These are phyloP conservation scores for Cytospora leucostoma DNA, from an alignment of 2,329 filamentous ascomycete species.

Conservation along the genomic window DNA sequence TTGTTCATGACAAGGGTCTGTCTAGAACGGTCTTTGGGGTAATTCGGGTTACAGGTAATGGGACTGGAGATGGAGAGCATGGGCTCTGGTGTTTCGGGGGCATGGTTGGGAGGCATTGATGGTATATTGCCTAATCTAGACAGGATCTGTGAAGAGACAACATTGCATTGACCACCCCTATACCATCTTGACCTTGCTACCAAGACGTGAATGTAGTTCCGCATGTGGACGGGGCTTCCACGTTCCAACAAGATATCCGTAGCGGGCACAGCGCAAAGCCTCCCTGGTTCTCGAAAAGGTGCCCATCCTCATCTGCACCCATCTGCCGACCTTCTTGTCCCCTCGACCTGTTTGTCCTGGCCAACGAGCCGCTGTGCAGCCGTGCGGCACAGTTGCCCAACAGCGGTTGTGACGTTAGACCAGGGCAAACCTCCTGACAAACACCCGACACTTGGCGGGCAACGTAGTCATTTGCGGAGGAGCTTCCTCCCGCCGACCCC, in stretches of 20 bases:
- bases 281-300: background rate
- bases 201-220: background rate
- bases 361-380: background rate
- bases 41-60: background rate
- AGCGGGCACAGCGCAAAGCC: background rate
- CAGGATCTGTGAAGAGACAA: slow-evolving; percentile 22
- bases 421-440: background rate
- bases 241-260: background rate
- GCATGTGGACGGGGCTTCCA: background rate
- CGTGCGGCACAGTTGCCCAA: background rate
- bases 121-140: slow-evolving; percentile 27
- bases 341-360: background rate
- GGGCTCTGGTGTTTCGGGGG: background rate
- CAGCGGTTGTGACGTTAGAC: slow-evolving; percentile 15
- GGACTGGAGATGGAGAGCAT: background rate
- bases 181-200: background rate
- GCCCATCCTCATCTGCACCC: background rate
- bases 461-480: background rate
- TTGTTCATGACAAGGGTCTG: slow-evolving; percentile 5
- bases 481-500: background rate
- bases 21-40: background rate
- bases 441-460: background rate
- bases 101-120: background rate
- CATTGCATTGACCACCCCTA: slow-evolving; percentile 9
- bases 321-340: slow-evolving; percentile 6